Evolutionary conservation across 257 asterid genomes (phyloP), one percentile per base, ranked within the genome.

Genomic region (Solanum sparsipilum): DNA sequence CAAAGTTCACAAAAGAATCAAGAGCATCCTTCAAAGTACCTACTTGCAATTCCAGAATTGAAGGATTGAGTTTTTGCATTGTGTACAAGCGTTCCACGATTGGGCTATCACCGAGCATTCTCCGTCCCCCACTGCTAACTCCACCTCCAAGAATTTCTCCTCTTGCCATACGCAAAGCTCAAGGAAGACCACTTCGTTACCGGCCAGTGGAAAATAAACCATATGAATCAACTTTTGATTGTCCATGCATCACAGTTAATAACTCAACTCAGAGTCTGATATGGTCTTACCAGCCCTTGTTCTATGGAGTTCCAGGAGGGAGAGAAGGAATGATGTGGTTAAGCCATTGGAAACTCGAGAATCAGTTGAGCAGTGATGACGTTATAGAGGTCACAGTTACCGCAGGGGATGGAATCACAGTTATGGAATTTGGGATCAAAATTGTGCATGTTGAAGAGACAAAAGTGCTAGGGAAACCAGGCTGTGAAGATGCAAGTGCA

Each of bases 301-400:
- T 71, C 73, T 88, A 67, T 74, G 90, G 88, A n/a, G 76, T 84
- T 29, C 85, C 87, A 0, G 87, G 32, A 83, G 78, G 83, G 18
- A 52, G 38, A 29, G 83, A 84, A 84, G 90, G 87, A 34, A 88
- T 88, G 88, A 84, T 65, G 76, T 84, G 90, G 90, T 84, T 88
- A 56, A 88, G 90, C 35, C 85, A 84, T 72, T 88, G 90, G 90
- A 84, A 70, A 29, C 84, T 87, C 6, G 89, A 35, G 85, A 79
- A 60, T 52, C 35, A 39, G 44, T 63, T 83, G 41, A 35, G 38
- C 25, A 71, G 60, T 84, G 88, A 68, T 10, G 90, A 88, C 23
- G 81, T 38, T 23, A 29, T 88, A 63, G 86, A 35, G 34, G 56
- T 84, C 20, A 27, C 71, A 38, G 88, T 84, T 67, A 85, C 76